Evolutionary conservation across 345 rosid genomes (phyloP), one percentile per base, ranked within the genome.

Genomic region (Gossypium turneri): DNA sequence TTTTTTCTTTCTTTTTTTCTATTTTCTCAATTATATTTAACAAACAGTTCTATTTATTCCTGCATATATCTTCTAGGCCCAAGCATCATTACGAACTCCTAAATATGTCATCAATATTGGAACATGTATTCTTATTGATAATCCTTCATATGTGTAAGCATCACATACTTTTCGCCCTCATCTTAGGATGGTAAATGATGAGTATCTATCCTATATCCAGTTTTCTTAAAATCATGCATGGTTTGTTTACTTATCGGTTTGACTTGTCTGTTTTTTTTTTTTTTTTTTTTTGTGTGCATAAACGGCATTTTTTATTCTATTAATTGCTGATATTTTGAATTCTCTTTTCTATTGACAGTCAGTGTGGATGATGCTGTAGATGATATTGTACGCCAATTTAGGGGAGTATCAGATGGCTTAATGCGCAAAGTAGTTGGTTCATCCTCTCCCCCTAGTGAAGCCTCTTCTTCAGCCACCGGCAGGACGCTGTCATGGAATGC

Each of bases 361-460:
- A 92, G 88, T 81, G 98, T 96, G 75, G 99, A 96, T 80, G 99
- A 92, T 92, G 98, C 98, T 13, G 84, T 96, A 83, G 99, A 96
- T 75, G 99, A 96, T 83, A 87, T 96, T 76, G 92, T 93, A 76
- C 97, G 95, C 59, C 98, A 92, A 75, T 81, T 92, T 80, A 92
- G 87, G 86, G 99, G 95, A 74, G 97, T 88, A 79, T 96, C 99
- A 34, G 97, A 77, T 88, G 98, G 98, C 76, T 86, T 91, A 70
- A 90, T 90, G 88, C 90, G 89, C 74, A 91, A 88, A 79, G 96
- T 89, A 83, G 92, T 82, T 44, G 89, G 89, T 77, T 66, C 92
- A 47, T 77, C 91, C 66, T 81, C 88, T 29, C 81, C 80, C 55
- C 55, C 80, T 64, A 82, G 70, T 78, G 90, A 89, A 73, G 74